Percentiles rank a stretch among this genome's conserved stretches.
Conservation (phyloP, 2,329 filamentous ascomycete species). For the Colletotrichum falcatum region DNA sequence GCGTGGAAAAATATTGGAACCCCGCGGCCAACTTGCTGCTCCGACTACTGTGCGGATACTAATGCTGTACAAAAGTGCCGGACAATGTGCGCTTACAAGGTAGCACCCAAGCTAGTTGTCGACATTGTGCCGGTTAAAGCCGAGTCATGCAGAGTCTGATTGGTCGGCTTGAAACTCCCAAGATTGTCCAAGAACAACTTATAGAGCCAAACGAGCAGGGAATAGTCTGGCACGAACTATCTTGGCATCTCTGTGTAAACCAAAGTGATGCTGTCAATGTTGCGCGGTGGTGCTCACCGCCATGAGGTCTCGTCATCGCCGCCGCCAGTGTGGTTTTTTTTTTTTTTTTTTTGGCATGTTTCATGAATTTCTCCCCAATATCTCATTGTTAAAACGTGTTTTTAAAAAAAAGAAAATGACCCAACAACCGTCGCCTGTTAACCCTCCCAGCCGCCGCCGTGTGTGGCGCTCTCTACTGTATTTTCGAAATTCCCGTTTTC, state of each 20-base stretch:
- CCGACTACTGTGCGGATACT: too few species aligned
- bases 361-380: not conserved
- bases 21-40: too few species aligned
- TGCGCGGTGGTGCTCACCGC: not conserved
- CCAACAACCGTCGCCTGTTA: slow-evolving; percentile 10
- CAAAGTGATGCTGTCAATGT: not conserved
- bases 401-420: not conserved
- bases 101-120: slow-evolving; percentile 13
- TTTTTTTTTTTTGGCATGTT: too few species aligned
- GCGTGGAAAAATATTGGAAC: too few species aligned
- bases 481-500: slow-evolving; percentile 15
- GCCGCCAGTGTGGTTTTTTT: not conserved
- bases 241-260: slow-evolving; percentile 22
- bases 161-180: slow-evolving; percentile 9
- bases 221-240: slow-evolving; percentile 9
- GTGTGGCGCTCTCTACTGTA: not conserved
- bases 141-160: slow-evolving; percentile 32
- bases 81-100: not conserved
- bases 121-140: slow-evolving; percentile 10
- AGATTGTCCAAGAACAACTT: slow-evolving; percentile 33
- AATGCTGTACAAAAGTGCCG: slow-evolving; percentile 32
- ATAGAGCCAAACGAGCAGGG: slow-evolving; percentile 25
- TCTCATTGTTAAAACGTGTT: not conserved
- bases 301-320: slow-evolving; percentile 8
- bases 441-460: slow-evolving; percentile 1